Evolutionary conservation across 768 basidiomycete genomes (phyloP).

Genomic region (Flagelloscypha sp.): DNA sequence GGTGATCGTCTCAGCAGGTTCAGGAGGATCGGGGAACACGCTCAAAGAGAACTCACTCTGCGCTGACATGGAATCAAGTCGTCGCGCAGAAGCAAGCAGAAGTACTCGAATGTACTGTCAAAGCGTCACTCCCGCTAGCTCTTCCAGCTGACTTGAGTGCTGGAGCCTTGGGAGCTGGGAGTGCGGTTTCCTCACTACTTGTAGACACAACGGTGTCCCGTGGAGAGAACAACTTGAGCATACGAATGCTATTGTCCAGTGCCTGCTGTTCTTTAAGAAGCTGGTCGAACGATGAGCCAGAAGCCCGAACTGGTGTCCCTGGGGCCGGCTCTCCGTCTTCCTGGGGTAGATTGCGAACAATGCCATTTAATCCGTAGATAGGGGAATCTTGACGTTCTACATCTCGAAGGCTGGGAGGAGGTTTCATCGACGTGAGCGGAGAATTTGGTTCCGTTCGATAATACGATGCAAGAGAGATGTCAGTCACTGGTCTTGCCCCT

Average conservation of each 20-base stretch:
- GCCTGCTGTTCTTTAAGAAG: slow-evolving; percentile 55
- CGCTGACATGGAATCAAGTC: slow-evolving; percentile 25
- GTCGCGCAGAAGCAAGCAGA: slow-evolving; percentile 16
- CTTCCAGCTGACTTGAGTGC: slow-evolving; percentile 1
- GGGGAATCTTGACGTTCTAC: slow-evolving; percentile 26
- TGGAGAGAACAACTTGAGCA: slow-evolving; percentile 39
- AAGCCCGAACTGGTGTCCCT: slow-evolving; percentile 7
- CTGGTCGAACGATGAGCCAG: slow-evolving; percentile 35
- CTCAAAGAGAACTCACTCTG: slow-evolving; percentile 62
- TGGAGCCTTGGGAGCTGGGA: background rate
- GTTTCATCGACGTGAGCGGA: slow-evolving; percentile 10
- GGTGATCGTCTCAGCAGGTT: slow-evolving; percentile 1
- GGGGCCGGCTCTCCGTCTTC: slow-evolving; percentile 7
- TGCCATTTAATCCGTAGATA: slow-evolving; percentile 36
- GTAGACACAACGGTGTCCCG: slow-evolving; percentile 4
- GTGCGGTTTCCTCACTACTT: background rate
- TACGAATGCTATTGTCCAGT: slow-evolving; percentile 56
- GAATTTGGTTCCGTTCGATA: slow-evolving; percentile 18
- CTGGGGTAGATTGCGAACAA: slow-evolving; percentile 14
- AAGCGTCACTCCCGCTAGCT: too few species aligned
- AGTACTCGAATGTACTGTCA: slow-evolving; percentile 12
- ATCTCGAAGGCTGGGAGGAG: slow-evolving; percentile 1
- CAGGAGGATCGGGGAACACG: slow-evolving; percentile 59
- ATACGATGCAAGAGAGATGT: slow-evolving; percentile 24
- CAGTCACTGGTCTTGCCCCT: slow-evolving; percentile 12